Percentiles rank a stretch among this genome's conserved stretches.
Conservation (phyloP, 2,329 filamentous ascomycete species). For the Sporothrix variecibatus region DNA sequence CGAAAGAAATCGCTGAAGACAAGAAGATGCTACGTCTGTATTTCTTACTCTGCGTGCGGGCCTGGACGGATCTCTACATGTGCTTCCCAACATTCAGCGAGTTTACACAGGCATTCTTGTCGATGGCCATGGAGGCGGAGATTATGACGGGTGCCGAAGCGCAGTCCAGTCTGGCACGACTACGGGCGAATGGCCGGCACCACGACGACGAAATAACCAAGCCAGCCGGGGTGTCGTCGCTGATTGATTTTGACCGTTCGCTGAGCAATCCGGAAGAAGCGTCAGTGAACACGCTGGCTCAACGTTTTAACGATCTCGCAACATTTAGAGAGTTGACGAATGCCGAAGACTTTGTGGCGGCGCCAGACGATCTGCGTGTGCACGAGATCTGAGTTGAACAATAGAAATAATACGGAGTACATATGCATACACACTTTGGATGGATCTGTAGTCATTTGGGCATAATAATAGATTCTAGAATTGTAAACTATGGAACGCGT, state of each 20-base stretch:
- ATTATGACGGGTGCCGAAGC: slow-evolving; percentile 28
- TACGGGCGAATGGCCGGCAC: slow-evolving; percentile 3
- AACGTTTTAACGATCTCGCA: slow-evolving; percentile 17
- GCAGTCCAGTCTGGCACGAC: slow-evolving; percentile 17
- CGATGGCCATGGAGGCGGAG: slow-evolving; percentile 32
- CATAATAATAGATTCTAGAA: background rate
- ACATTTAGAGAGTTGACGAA: slow-evolving; percentile 6
- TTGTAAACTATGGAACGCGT: background rate
- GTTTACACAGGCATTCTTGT: slow-evolving; percentile 35
- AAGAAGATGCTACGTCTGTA: slow-evolving; percentile 32
- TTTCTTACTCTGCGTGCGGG: slow-evolving; percentile 36
- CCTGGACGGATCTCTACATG: slow-evolving; percentile 34
- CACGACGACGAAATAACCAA: background rate
- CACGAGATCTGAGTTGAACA: background rate
- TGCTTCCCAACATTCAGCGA: slow-evolving; percentile 33
- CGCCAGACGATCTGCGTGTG: background rate
- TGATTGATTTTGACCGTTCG: slow-evolving; percentile 26
- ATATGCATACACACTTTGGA: background rate
- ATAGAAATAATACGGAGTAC: too few relatives aligned
- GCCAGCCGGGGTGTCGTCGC: background rate
- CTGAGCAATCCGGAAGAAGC: slow-evolving; percentile 25
- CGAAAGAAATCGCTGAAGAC: background rate
- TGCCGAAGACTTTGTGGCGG: background rate
- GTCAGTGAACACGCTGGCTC: slow-evolving; percentile 19
- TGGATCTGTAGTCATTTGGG: background rate